Evolutionary conservation across 345 rosid genomes (phyloP).

Genomic region (Salix caprea): DNA sequence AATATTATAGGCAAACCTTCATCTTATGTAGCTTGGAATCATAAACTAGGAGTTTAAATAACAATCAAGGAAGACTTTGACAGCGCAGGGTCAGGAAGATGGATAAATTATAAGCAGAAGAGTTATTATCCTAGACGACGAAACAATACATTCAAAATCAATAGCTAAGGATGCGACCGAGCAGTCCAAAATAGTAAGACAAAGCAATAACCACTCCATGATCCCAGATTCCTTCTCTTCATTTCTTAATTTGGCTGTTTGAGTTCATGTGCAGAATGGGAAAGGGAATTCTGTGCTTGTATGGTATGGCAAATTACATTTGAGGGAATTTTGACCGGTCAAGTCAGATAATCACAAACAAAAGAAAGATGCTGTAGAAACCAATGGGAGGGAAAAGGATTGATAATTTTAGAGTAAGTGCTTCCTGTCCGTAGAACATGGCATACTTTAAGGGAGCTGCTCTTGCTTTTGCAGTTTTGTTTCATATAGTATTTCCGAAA

Average conservation of each 20-base stretch:
- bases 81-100: background rate
- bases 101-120: background rate
- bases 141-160: background rate
- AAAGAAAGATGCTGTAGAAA: conserved; percentile 9
- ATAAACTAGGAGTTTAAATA: background rate
- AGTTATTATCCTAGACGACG: background rate
- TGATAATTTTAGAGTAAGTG: conserved; percentile 5
- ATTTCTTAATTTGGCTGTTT: background rate
- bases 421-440: conserved; percentile 28
- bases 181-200: conserved; percentile 4
- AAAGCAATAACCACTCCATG: background rate
- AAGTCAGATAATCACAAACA: conserved; percentile 13
- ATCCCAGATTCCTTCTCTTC: conserved; percentile 3
- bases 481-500: background rate
- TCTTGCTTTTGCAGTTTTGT: conserved; percentile 2
- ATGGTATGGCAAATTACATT: background rate
- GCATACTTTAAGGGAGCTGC: conserved; percentile 31
- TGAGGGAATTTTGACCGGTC: conserved; percentile 13
- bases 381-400: background rate
- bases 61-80: background rate
- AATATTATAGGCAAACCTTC: background rate
- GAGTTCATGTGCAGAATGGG: conserved; percentile 13
- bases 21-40: background rate
- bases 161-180: background rate
- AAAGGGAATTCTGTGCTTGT: background rate